Conservation (phyloP, 2,329 filamentous ascomycete species). For the Knufia petricola region DNA sequence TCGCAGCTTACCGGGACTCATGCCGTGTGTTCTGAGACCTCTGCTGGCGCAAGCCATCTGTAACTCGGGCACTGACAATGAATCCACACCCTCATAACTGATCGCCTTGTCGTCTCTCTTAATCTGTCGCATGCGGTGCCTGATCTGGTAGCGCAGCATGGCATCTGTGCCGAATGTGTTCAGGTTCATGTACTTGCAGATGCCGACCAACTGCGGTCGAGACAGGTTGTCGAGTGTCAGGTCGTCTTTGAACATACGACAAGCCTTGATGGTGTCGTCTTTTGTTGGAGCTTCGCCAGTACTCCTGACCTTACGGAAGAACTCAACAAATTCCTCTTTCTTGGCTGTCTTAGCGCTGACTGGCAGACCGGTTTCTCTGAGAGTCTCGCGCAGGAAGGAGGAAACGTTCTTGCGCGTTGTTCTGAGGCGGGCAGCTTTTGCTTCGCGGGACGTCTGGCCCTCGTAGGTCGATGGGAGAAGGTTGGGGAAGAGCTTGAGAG, state of each 20-base stretch:
- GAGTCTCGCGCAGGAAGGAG: slow-evolving; percentile 73
- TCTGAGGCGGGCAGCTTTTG: slow-evolving; percentile 71
- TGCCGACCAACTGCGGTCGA: slow-evolving; percentile 87
- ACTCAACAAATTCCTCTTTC: slow-evolving; percentile 87
- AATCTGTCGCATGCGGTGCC: slow-evolving; percentile 97
- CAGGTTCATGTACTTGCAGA: slow-evolving; percentile 97
- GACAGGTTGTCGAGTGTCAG: slow-evolving; percentile 94
- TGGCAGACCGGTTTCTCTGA: slow-evolving; percentile 88
- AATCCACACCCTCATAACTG: slow-evolving; percentile 84
- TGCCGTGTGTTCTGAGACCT: slow-evolving; percentile 83
- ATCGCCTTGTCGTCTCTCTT: slow-evolving; percentile 96
- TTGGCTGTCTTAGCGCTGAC: slow-evolving; percentile 74
- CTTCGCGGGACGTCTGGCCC: slow-evolving; percentile 78
- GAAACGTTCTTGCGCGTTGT: slow-evolving; percentile 90
- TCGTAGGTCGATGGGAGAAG: slow-evolving; percentile 96
- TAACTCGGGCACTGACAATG: slow-evolving; percentile 82
- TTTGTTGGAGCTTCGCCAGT: slow-evolving; percentile 83
- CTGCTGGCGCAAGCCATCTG: slow-evolving; percentile 87
- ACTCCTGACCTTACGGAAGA: slow-evolving; percentile 90
- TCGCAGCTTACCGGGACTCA: slow-evolving; percentile 77
- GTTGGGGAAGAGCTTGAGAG: slow-evolving; percentile 92
- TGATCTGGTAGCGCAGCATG: slow-evolving; percentile 94
- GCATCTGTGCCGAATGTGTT: slow-evolving; percentile 95
- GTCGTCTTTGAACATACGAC: slow-evolving; percentile 98
- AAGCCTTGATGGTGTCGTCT: slow-evolving; percentile 94